Conservation (phyloP, 1,284 basidiomycete genomes). For the Microbotryum silenes-acaulis region DNA sequence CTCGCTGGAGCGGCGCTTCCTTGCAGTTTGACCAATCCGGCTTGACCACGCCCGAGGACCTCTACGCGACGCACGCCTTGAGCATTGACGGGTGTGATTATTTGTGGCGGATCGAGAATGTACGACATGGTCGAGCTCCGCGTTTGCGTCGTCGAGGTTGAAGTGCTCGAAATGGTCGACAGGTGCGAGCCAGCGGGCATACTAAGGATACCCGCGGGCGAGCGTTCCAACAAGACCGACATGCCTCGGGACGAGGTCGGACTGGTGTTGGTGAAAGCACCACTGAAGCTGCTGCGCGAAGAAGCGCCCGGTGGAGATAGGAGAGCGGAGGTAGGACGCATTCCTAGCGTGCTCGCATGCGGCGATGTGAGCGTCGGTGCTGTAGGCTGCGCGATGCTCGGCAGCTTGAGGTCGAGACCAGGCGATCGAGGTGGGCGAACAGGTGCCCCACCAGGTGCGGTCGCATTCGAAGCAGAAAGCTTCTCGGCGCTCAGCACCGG, state of each 20-base stretch:
- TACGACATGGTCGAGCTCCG: slow-evolving; percentile 35
- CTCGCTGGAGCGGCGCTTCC: background rate
- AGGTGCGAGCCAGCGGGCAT: slow-evolving; percentile 21
- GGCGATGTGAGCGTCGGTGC: slow-evolving; percentile 21
- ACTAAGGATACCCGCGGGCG: background rate
- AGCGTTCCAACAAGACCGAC: slow-evolving; percentile 11
- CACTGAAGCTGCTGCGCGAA: background rate
- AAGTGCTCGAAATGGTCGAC: slow-evolving; percentile 17
- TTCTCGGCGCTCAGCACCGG: slow-evolving; percentile 23
- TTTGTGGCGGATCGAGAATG: slow-evolving; percentile 38
- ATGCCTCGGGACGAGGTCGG: slow-evolving; percentile 12
- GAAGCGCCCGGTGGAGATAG: background rate
- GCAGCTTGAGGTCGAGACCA: slow-evolving; percentile 35
- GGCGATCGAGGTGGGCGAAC: slow-evolving; percentile 36
- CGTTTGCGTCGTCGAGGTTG: slow-evolving; percentile 19
- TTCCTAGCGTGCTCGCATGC: slow-evolving; percentile 1
- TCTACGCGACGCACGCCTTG: slow-evolving; percentile 27
- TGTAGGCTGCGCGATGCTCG: slow-evolving; percentile 16
- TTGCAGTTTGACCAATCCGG: slow-evolving; percentile 20
- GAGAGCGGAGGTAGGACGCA: slow-evolving; percentile 5
- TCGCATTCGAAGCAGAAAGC: slow-evolving; percentile 26
- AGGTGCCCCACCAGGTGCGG: slow-evolving; percentile 29
- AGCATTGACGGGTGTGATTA: slow-evolving; percentile 31
- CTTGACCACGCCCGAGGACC: slow-evolving; percentile 23
- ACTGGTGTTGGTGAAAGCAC: slow-evolving; percentile 1